These are phyloP conservation scores for Colletotrichum sp. DNA, from an alignment of 2,329 filamentous ascomycete genomes.

Conservation along the genomic window DNA sequence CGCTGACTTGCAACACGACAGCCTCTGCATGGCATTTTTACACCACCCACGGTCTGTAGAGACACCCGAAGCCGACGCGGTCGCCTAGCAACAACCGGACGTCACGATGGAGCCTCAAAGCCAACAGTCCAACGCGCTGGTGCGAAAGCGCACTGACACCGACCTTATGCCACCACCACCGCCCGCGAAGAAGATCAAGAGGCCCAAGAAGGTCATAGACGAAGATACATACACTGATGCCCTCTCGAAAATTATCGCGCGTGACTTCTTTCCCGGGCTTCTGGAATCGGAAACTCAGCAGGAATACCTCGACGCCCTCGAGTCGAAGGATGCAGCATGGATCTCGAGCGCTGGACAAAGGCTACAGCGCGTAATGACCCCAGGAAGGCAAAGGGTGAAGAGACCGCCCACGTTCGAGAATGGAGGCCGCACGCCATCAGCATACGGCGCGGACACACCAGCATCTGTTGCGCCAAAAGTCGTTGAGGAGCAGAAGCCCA, in stretches of 20 bases:
- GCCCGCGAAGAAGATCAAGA: slow-evolving; percentile 85
- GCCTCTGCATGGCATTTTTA: not conserved
- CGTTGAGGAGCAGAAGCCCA: slow-evolving; percentile 41
- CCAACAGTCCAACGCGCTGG: slow-evolving; percentile 59
- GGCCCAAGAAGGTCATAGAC: slow-evolving; percentile 85
- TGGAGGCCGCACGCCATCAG: slow-evolving; percentile 62
- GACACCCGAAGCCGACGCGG: not conserved
- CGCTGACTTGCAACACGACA: not conserved
- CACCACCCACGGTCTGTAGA: not conserved
- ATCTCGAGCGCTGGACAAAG: slow-evolving; percentile 79
- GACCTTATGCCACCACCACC: slow-evolving; percentile 90
- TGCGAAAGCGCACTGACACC: slow-evolving; percentile 69
- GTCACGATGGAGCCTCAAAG: slow-evolving; percentile 39
- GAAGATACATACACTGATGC: slow-evolving; percentile 93
- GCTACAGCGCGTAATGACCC: slow-evolving; percentile 81
- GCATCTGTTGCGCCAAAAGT: slow-evolving; percentile 53
- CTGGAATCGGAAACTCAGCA: slow-evolving; percentile 85
- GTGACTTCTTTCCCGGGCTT: slow-evolving; percentile 95
- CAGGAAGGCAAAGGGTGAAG: slow-evolving; percentile 53
- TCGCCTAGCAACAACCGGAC: not conserved
- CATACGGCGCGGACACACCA: slow-evolving; percentile 77
- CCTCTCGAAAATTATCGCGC: slow-evolving; percentile 90
- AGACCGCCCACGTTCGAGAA: slow-evolving; percentile 29
- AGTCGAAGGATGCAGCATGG: slow-evolving; percentile 85
- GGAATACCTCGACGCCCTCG: slow-evolving; percentile 90